Percentiles rank a stretch among this genome's conserved stretches.
Conservation (phyloP, 192 early-diverging fungal genomes). For the Linnemannia zychae region DNA sequence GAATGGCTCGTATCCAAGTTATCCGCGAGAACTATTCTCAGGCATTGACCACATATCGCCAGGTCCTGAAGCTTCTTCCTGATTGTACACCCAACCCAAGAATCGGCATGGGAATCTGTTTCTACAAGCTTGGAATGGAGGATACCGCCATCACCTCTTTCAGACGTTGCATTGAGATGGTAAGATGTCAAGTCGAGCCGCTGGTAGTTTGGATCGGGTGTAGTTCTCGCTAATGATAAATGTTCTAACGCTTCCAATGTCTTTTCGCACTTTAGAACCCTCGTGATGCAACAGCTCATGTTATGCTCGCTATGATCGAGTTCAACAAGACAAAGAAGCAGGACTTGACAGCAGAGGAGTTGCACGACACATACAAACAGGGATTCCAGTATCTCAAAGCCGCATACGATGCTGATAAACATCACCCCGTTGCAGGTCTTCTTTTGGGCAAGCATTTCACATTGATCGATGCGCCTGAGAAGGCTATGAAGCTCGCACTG, state of each 20-base stretch:
- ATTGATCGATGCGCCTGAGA: constrained; percentile 23
- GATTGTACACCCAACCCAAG: constrained; percentile 76
- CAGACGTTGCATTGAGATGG: constrained; percentile 74
- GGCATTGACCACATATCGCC: constrained; percentile 84
- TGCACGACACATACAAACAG: constrained; percentile 55
- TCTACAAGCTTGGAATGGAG: constrained; percentile 76
- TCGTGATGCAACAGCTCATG: constrained; percentile 75
- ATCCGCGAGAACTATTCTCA: constrained; percentile 71
- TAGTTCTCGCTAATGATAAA: background rate
- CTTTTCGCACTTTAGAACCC: constrained; percentile 58
- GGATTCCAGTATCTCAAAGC: constrained; percentile 65
- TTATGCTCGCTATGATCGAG: constrained; percentile 83
- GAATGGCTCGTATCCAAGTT: constrained; percentile 74
- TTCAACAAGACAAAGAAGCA: constrained; percentile 79
- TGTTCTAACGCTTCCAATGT: background rate
- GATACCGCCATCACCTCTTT: constrained; percentile 80
- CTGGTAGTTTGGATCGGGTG: background rate
- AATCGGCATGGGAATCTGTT: constrained; percentile 91
- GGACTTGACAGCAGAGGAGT: constrained; percentile 56
- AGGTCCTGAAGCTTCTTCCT: constrained; percentile 73
- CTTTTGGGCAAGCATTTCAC: constrained; percentile 54
- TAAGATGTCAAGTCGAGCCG: constrained; percentile 20
- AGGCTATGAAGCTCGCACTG: constrained; percentile 46
- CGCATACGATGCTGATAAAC: constrained; percentile 65
- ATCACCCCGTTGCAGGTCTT: constrained; percentile 64